Conservation (phyloP, 129 eudicot species). For the Escallonia herrerae region DNA sequence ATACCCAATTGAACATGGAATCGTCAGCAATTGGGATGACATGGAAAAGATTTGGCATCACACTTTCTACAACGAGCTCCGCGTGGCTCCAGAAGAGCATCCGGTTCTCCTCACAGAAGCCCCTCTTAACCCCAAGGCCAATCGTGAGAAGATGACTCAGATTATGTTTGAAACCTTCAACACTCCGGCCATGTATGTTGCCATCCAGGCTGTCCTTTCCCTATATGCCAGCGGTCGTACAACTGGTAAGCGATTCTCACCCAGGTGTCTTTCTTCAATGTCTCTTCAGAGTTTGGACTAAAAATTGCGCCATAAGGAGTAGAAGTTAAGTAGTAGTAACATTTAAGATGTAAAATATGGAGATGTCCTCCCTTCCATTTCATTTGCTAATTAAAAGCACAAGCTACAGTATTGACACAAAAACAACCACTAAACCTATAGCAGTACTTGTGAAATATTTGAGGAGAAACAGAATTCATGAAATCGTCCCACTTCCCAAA, state of each 20-base stretch:
- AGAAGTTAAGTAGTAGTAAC: background rate
- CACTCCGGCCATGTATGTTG: constrained; percentile 94
- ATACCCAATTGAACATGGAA: constrained; percentile 90
- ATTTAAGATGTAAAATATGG: no score
- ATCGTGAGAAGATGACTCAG: constrained; percentile 86
- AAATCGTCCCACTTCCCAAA: no score
- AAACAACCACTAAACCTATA: no score
- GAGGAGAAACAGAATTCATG: no score
- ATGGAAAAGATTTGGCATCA: constrained; percentile 98
- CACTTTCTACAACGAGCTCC: constrained; percentile 85
- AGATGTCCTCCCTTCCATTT: no score
- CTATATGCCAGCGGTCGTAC: constrained; percentile 94
- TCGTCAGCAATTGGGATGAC: constrained; percentile 89
- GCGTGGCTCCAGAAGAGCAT: constrained; percentile 93
- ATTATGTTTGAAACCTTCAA: constrained; percentile 92
- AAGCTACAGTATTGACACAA: no score
- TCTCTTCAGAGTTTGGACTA: background rate
- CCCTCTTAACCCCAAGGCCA: constrained; percentile 88
- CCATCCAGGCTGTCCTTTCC: constrained; percentile 83
- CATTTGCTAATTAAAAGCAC: no score
- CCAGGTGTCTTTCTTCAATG: background rate
- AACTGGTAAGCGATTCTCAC: constrained; percentile 49
- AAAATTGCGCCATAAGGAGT: background rate
- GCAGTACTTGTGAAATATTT: no score
- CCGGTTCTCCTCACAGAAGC: constrained; percentile 92